Evolutionary conservation across 148 eudicot genomes (phyloP).

Genomic region (Rhododendron henanense): DNA sequence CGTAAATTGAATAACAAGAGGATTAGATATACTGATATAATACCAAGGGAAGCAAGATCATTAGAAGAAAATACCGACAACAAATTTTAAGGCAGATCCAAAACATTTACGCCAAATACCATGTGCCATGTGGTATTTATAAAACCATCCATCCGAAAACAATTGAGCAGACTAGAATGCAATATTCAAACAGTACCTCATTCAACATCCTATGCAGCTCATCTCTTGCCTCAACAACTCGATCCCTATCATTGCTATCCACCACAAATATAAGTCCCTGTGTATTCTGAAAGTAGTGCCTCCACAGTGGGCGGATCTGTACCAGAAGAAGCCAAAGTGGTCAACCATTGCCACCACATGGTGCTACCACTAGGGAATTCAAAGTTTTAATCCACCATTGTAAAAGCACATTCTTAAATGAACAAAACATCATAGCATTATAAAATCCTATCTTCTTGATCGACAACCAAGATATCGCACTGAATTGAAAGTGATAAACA

Average conservation of each 20-base stretch:
- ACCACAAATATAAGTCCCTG: conserved; percentile 58
- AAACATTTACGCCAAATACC: not conserved
- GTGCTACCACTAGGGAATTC: no score
- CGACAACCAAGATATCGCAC: not conserved
- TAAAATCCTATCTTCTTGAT: not conserved
- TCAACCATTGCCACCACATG: not conserved
- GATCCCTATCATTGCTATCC: conserved; percentile 56
- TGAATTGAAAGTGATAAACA: not conserved
- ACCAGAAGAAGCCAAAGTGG: conserved; percentile 1
- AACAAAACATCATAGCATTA: not conserved
- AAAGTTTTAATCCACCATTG: not conserved
- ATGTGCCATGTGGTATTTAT: not conserved
- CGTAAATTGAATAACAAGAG: not conserved
- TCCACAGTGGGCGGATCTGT: conserved; percentile 58
- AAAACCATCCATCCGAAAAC: not conserved
- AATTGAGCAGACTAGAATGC: not conserved
- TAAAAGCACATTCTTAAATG: not conserved
- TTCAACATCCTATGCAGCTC: conserved; percentile 60
- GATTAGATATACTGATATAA: not conserved
- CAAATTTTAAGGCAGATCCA: not conserved
- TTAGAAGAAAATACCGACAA: not conserved
- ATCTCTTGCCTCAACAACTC: conserved; percentile 48
- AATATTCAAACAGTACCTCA: conserved; percentile 28
- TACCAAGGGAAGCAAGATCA: not conserved
- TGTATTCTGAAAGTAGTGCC: conserved; percentile 55